phyloP scores from a whole-genome alignment of 164 flowering plant species.

The Nymphaea thermarum region DNA sequence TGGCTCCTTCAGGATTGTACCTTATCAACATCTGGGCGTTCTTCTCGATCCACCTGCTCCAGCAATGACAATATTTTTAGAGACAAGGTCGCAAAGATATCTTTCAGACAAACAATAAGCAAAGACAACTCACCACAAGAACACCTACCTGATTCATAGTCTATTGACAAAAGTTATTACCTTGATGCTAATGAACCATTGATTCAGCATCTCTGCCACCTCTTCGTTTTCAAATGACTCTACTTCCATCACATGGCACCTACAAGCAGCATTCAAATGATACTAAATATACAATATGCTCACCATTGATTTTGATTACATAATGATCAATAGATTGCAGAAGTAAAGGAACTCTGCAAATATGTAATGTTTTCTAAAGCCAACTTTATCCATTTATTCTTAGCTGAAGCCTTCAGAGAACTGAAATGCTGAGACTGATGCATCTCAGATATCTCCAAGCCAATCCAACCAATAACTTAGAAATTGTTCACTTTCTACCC shows the following conservation, averaged over 20 bases:
- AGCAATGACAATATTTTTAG: too few relatives aligned
- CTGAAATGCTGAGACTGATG: too few relatives aligned
- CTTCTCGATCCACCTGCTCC: constrained; percentile 90
- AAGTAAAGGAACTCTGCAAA: too few relatives aligned
- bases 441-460: too few relatives aligned
- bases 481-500: too few relatives aligned
- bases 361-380: too few relatives aligned
- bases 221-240: constrained; percentile 90
- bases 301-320: too few relatives aligned
- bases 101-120: neutral
- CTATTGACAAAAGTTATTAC: constrained; percentile 15
- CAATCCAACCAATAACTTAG: too few relatives aligned
- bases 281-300: too few relatives aligned
- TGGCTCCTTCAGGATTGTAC: constrained; percentile 14
- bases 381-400: too few relatives aligned
- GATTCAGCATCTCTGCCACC: constrained; percentile 74
- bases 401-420: too few relatives aligned
- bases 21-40: constrained; percentile 97
- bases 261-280: constrained; percentile 6
- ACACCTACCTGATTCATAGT: neutral
- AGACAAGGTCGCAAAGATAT: neutral
- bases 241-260: constrained; percentile 99
- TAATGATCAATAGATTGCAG: too few relatives aligned
- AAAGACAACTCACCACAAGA: neutral
- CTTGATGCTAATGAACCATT: constrained; percentile 94